Evolutionary conservation across 768 basidiomycete genomes (phyloP).

Genomic region (Asterophora parasitica): DNA sequence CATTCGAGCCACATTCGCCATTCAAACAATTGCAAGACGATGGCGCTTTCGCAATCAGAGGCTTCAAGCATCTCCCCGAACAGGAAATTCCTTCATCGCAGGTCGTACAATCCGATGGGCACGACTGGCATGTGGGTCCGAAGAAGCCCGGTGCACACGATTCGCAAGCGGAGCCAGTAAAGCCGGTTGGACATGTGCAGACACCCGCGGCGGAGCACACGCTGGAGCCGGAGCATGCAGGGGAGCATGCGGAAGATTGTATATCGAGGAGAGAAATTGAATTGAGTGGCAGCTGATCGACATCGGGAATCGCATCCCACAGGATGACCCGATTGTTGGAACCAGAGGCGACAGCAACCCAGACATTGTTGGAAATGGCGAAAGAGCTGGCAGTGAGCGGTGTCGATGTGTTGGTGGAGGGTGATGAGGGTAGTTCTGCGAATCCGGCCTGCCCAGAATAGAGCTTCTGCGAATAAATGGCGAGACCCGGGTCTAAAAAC

Average conservation of each 20-base stretch:
- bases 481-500: slow-evolving; percentile 61
- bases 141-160: slow-evolving; percentile 71
- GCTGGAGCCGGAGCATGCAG: slow-evolving; percentile 69
- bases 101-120: slow-evolving; percentile 59
- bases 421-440: slow-evolving; percentile 47
- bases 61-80: slow-evolving; percentile 62
- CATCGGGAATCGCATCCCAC: slow-evolving; percentile 78
- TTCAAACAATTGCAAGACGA: slow-evolving; percentile 79
- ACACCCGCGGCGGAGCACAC: slow-evolving; percentile 66
- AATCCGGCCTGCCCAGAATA: slow-evolving; percentile 67
- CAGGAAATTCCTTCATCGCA: slow-evolving; percentile 83
- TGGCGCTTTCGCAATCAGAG: slow-evolving; percentile 46
- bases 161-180: slow-evolving; percentile 78
- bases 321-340: slow-evolving; percentile 57
- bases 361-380: slow-evolving; percentile 63
- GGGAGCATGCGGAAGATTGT: slow-evolving; percentile 70
- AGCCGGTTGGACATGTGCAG: slow-evolving; percentile 70
- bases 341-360: slow-evolving; percentile 59
- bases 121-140: slow-evolving; percentile 65
- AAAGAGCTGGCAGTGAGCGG: slow-evolving; percentile 55
- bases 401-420: slow-evolving; percentile 42
- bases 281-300: slow-evolving; percentile 55
- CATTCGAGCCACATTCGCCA: slow-evolving; percentile 63
- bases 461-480: slow-evolving; percentile 53
- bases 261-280: slow-evolving; percentile 63